Base-by-base conservation (phyloP, 176 grass and related monocot species). In the Ensete ventricosum region DNA sequence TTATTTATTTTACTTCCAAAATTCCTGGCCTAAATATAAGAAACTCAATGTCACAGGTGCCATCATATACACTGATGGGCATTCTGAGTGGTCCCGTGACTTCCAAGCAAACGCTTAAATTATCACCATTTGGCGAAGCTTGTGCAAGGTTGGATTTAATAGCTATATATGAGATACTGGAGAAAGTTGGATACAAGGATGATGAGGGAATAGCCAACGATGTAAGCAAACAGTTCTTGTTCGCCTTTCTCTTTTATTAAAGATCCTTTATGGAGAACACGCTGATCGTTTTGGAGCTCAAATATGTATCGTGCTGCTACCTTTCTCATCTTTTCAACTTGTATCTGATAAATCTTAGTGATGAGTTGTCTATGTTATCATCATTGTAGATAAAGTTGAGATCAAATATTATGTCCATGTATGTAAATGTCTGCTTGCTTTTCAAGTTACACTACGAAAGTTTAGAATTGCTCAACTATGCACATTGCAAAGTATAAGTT, bases 121-220 rank as follows among this genome's bases (percentile, higher is more conserved):
- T 86, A 66, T 92, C 93, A 52, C 74, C 85, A 77, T 52, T 68
- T 43, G 93, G 79, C 69, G 86, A 86, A 88, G 87, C 85, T 78
- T 92, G 83, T 81, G 79, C 89, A 20, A 83, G 57, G 76, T 78
- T 78, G 62, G 85, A 96, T 63, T 77, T 90, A 51, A 72, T 76
- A 52, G 73, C 51, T 60, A 88, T 92, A 22, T 81, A 92, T 81
- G 89, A 83, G 29, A 84, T 88, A 55, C 62, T 96, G 78, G 83
- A 83, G 64, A 82, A 75, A 10, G 73, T 80, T 71, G 93, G 83
- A 68, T 96, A 90, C 78, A 75, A 78, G 14, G 87, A 88, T 73
- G 93, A 92, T 63, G 89, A 86, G 17, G 79, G 64, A 11, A 74
- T 75, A 20, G 84, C 80, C 12, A 84, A 77, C 79, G 88, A 92